phyloP scores from a whole-genome alignment of 2,329 filamentous ascomycete genomes.

The Talaromyces piceae region DNA sequence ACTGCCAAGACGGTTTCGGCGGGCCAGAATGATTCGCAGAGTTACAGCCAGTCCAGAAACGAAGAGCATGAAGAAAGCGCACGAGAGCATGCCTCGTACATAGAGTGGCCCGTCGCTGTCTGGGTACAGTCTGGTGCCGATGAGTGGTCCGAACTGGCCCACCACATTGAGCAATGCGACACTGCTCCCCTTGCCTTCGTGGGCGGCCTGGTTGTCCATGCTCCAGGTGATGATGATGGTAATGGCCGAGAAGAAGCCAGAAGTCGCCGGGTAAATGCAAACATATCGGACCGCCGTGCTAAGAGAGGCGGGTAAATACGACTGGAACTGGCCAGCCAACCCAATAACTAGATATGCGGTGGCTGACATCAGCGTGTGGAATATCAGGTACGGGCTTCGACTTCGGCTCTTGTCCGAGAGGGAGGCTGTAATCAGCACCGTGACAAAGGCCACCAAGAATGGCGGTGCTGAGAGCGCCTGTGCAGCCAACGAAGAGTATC shows the following conservation, averaged over 20 bases:
- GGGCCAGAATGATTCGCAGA: constrained; percentile 48
- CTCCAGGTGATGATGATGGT: constrained; percentile 82
- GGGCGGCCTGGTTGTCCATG: constrained; percentile 72
- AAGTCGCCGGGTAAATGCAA: constrained; percentile 68
- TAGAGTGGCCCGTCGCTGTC: constrained; percentile 53
- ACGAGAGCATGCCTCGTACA: constrained; percentile 54
- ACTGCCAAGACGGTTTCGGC: constrained; percentile 44
- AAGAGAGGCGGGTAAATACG: constrained; percentile 22
- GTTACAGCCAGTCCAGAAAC: constrained; percentile 51
- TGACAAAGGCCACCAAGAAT: constrained; percentile 66
- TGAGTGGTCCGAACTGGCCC: constrained; percentile 68
- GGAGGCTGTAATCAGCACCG: constrained; percentile 64
- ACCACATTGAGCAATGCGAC: constrained; percentile 76
- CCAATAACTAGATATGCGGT: constrained; percentile 56
- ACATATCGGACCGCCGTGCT: constrained; percentile 53
- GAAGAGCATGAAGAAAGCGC: constrained; percentile 54
- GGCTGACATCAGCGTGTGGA: constrained; percentile 63
- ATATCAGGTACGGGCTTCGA: constrained; percentile 60
- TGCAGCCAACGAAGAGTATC: constrained; percentile 57
- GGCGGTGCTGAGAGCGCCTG: constrained; percentile 78
- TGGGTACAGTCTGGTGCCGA: constrained; percentile 62
- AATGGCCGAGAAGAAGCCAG: constrained; percentile 77
- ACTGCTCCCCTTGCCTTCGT: constrained; percentile 63
- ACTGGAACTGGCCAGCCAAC: constrained; percentile 41
- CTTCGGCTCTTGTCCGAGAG: constrained; percentile 60